phyloP scores from a whole-genome alignment of 2,329 filamentous ascomycete species.

The Sclerotinia nivalis region DNA sequence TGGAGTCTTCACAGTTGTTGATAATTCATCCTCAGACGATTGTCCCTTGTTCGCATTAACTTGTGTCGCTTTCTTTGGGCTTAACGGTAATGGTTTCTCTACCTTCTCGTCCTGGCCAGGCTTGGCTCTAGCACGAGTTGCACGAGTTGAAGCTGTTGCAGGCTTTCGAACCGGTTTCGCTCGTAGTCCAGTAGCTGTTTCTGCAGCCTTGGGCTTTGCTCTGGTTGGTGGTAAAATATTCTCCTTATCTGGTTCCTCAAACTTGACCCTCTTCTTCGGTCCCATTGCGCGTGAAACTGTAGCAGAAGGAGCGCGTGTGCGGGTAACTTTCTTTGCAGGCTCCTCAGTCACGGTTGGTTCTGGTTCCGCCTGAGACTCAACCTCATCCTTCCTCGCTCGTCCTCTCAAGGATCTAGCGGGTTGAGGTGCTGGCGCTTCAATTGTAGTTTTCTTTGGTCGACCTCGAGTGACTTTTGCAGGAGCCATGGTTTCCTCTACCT shows the following conservation, averaged over 20 bases:
- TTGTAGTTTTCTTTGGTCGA: slow-evolving; percentile 46
- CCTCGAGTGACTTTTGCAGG: slow-evolving; percentile 46
- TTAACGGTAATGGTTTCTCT: slow-evolving; percentile 54
- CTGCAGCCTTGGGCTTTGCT: slow-evolving; percentile 42
- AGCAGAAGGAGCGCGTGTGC: slow-evolving; percentile 41
- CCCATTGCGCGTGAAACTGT: slow-evolving; percentile 47
- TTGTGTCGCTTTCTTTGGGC: slow-evolving; percentile 66
- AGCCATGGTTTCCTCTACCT: slow-evolving; percentile 30
- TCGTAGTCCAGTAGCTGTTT: slow-evolving; percentile 44
- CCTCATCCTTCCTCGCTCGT: slow-evolving; percentile 37
- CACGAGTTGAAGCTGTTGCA: slow-evolving; percentile 34
- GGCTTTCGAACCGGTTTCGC: slow-evolving; percentile 53
- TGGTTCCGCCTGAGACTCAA: slow-evolving; percentile 29
- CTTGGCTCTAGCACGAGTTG: slow-evolving; percentile 39
- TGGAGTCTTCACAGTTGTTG: slow-evolving; percentile 52
- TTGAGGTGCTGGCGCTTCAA: slow-evolving; percentile 31
- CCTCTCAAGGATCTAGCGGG: slow-evolving; percentile 33
- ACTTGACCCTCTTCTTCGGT: slow-evolving; percentile 62
- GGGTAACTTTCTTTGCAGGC: slow-evolving; percentile 44
- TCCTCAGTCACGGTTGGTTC: slow-evolving; percentile 39
- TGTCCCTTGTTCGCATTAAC: slow-evolving; percentile 49
- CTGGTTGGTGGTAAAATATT: slow-evolving; percentile 53
- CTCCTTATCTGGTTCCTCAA: slow-evolving; percentile 63
- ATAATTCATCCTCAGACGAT: slow-evolving; percentile 62
- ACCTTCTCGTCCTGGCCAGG: slow-evolving; percentile 38